Evolutionary conservation across 2,329 filamentous ascomycete genomes (phyloP).

Genomic region (Dactylonectria macrodidyma): DNA sequence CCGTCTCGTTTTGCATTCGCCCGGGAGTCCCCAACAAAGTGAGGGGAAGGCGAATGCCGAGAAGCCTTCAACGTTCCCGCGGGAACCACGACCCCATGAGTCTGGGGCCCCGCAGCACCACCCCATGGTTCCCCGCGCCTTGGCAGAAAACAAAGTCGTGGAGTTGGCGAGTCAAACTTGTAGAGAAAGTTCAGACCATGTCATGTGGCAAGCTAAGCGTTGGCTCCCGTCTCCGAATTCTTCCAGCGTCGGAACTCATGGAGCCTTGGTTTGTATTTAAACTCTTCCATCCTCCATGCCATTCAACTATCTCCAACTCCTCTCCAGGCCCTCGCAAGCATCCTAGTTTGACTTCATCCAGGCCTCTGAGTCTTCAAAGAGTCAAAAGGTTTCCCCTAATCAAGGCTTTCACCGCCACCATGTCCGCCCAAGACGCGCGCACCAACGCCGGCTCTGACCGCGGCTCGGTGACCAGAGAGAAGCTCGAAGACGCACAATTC

Average conservation of each 20-base stretch:
- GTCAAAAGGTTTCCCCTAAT: no score
- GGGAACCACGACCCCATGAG: neutral
- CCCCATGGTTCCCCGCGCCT: neutral
- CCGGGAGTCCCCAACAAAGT: neutral
- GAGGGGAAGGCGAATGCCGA: neutral
- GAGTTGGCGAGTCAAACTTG: no score
- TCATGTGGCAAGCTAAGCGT: neutral
- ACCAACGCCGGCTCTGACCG: neutral
- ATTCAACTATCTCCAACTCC: neutral
- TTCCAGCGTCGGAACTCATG: conserved; percentile 5
- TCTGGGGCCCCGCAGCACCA: neutral
- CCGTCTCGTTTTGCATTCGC: neutral
- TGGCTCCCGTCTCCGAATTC: conserved; percentile 17
- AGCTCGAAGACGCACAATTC: conserved; percentile 19
- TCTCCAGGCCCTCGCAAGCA: neutral
- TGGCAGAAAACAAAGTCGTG: neutral
- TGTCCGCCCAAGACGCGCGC: conserved; percentile 16
- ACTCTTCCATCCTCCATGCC: neutral
- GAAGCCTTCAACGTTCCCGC: neutral
- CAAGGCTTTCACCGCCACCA: conserved; percentile 8
- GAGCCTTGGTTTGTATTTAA: conserved; percentile 7
- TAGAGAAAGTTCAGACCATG: neutral
- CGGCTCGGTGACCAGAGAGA: conserved; percentile 15
- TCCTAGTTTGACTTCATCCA: neutral
- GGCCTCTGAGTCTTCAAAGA: neutral